Percentiles rank a stretch among this genome's conserved stretches.
Conservation (phyloP, 768 basidiomycete species). For the Boletus subcaerulescens region DNA sequence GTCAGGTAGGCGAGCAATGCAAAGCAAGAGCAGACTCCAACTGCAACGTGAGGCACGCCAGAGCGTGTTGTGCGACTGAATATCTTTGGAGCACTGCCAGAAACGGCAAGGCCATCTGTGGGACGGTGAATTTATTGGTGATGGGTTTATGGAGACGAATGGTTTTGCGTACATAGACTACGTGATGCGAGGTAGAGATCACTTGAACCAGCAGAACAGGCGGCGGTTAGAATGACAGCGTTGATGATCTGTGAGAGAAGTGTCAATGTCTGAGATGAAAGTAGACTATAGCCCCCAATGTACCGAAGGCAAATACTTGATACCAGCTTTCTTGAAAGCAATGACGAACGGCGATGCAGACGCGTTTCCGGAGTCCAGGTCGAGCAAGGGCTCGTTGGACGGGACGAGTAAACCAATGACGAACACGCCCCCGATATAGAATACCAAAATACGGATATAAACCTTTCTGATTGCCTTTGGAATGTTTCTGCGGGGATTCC, state of each 20-base stretch:
- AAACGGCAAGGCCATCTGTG: conserved; percentile 51
- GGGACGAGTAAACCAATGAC: conserved; percentile 5
- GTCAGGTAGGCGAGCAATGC: conserved; percentile 43
- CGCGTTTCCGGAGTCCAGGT: conserved; percentile 18
- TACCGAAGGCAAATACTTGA: neutral
- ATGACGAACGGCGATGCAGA: neutral
- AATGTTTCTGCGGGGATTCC: conserved; percentile 2
- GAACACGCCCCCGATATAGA: conserved; percentile 4
- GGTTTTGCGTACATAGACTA: neutral
- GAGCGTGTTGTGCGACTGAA: conserved; percentile 39
- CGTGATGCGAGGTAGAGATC: conserved; percentile 5
- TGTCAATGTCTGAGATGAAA: neutral
- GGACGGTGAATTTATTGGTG: conserved; percentile 10
- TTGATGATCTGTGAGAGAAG: neutral
- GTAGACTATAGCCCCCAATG: neutral
- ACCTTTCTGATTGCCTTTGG: conserved; percentile 1
- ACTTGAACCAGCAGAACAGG: conserved; percentile 5
- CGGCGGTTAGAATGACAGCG: conserved; percentile 2
- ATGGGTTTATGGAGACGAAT: neutral
- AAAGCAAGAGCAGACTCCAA: conserved; percentile 29
- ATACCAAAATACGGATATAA: conserved; percentile 1
- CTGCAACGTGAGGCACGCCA: conserved; percentile 47
- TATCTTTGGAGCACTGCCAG: conserved; percentile 52
- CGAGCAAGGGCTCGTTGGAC: conserved; percentile 19
- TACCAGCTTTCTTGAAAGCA: neutral